phyloP scores from a whole-genome alignment of 257 asterid genomes.

The Nicotiana tomentosiformis region DNA sequence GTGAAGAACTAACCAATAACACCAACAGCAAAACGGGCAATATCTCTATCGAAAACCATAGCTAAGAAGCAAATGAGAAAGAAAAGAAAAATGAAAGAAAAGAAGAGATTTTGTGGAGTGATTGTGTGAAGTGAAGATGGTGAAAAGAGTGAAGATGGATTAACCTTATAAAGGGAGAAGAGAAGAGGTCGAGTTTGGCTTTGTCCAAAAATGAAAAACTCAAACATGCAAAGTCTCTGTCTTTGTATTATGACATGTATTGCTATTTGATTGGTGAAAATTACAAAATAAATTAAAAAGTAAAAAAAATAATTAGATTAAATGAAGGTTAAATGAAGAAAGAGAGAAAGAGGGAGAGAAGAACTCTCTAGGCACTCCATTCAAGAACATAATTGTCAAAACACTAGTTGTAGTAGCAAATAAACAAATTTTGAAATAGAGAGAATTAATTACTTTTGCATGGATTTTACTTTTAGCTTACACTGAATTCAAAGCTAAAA shows the following conservation, averaged over 20 bases:
- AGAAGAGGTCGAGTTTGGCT: slow-evolving; percentile 30
- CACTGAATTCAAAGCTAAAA: slow-evolving; percentile 5
- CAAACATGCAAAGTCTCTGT: slow-evolving; percentile 19
- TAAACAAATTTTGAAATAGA: neutral
- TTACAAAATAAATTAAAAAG: neutral
- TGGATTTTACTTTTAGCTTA: neutral
- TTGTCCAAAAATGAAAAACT: neutral
- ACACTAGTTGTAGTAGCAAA: neutral
- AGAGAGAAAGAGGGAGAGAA: neutral
- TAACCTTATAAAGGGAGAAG: slow-evolving; percentile 19
- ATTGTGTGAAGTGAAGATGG: neutral
- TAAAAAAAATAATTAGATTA: neutral
- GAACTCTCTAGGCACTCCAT: slow-evolving; percentile 33
- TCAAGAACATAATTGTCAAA: slow-evolving; percentile 27
- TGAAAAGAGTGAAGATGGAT: slow-evolving; percentile 1
- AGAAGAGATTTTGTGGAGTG: neutral
- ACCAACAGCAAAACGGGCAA: slow-evolving; percentile 52
- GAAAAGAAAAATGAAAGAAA: neutral
- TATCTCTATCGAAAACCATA: slow-evolving; percentile 42
- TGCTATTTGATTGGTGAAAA: slow-evolving; percentile 21
- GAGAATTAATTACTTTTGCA: neutral
- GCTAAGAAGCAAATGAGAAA: neutral
- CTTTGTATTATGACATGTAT: slow-evolving; percentile 49
- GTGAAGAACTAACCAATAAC: slow-evolving; percentile 41
- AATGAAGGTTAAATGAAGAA: slow-evolving; percentile 20